Percentiles rank a stretch among this genome's conserved stretches.
These are phyloP conservation scores for Leucocoprinus birnbaumii DNA, from an alignment of 768 basidiomycete genomes.

Conservation along the genomic window DNA sequence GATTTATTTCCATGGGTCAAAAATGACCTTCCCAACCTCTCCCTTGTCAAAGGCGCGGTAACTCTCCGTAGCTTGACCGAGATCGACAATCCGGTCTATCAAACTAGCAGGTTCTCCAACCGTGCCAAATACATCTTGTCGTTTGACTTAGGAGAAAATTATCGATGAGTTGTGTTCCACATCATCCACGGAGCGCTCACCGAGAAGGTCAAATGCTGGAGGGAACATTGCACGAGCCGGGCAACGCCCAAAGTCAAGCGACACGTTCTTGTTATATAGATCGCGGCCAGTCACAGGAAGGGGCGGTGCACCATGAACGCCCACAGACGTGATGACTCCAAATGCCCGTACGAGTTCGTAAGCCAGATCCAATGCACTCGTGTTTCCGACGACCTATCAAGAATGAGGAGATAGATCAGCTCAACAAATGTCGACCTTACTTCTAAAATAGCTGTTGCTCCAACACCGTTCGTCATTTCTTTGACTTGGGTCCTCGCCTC, in stretches of 20 bases:
- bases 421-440: slow-evolving; percentile 28
- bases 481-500: slow-evolving; percentile 47
- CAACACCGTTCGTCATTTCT: slow-evolving; percentile 53
- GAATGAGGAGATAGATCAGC: not conserved
- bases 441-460: slow-evolving; percentile 68
- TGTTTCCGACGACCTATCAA: slow-evolving; percentile 65
- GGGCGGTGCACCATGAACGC: slow-evolving; percentile 56
- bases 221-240: slow-evolving; percentile 79
- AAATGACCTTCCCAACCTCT: slow-evolving; percentile 71
- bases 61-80: slow-evolving; percentile 52
- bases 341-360: slow-evolving; percentile 74
- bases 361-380: slow-evolving; percentile 58
- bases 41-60: slow-evolving; percentile 74
- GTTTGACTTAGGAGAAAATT: slow-evolving; percentile 37
- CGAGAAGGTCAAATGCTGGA: slow-evolving; percentile 62
- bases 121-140: slow-evolving; percentile 74
- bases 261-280: slow-evolving; percentile 76
- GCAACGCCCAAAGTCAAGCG: slow-evolving; percentile 78
- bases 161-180: not conserved
- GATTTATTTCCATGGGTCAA: slow-evolving; percentile 69
- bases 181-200: slow-evolving; percentile 20
- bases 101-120: slow-evolving; percentile 60
- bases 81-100: slow-evolving; percentile 63
- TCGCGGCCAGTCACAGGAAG: slow-evolving; percentile 56
- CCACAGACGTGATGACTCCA: slow-evolving; percentile 73